Base-by-base conservation (phyloP, 305 asterid species). In the Fraxinus nigra region DNA sequence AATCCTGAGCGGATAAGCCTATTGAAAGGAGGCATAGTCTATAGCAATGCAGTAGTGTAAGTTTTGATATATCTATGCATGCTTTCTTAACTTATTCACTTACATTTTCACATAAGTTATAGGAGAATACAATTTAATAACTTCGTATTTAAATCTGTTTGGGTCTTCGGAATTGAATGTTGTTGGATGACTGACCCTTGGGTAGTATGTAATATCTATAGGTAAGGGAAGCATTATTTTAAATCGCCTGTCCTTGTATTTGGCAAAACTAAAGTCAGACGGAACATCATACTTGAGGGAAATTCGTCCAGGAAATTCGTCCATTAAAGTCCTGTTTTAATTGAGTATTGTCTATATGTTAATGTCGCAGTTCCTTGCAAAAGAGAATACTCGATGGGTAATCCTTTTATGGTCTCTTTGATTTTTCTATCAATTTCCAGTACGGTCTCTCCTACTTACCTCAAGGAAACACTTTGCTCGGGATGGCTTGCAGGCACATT, bases 1-100 rank as follows among this genome's bases (percentile, higher is more conserved):
- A 93, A 94, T 82, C 98, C 97, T 75, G 98, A 94, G 94, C 91
- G 98, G 83, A 85, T 94, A 82, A 94, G 97, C 89, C 88, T 94
- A 84, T 87, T 94, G 83, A 94, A 93, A 91, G 97, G 97, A 89
- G 94, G 98, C 85, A 94, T 93, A 46, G 92, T 92, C 81, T 94
- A 92, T 86, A 94, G 98, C 91, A 94, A 94, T 86, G 94, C 92
- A 75, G 92, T 91, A 80, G 97, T 91, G 97, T 94, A 90, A 85
- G 97, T 92, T 83, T 69, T 65, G 38, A 26, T 82, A 78, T 13
- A 72, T 78, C 61, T 76, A 34, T 72, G 13, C 43, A 78, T 77
- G 56, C 81, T 80, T 40, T 65, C 65, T 26, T 51, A 43, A n/a
- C 20, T 40, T 77, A 74, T 40, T 81, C 78, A 30, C 48, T 20